Conservation (phyloP, 202 grass and related monocot genomes). For the Dendrocalamus latiflorus region DNA sequence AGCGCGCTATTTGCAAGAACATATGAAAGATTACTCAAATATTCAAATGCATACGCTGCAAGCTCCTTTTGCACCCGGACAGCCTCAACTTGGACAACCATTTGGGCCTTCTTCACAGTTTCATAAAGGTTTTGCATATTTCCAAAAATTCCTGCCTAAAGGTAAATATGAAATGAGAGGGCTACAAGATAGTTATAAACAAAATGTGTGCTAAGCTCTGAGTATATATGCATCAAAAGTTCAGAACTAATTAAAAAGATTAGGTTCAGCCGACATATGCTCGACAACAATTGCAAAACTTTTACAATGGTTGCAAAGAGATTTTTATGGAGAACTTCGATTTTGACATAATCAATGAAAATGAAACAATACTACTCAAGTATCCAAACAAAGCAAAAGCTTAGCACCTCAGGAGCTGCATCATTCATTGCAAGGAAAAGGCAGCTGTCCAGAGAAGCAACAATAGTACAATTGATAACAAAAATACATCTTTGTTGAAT, state of each 20-base stretch:
- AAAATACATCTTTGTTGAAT: neutral
- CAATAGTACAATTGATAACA: neutral
- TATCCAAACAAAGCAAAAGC: neutral
- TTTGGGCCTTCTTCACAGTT: too few species aligned
- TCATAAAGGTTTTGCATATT: slow-evolving; percentile 99
- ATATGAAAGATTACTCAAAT: slow-evolving; percentile 24
- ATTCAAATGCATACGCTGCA: slow-evolving; percentile 68
- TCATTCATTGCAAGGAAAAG: neutral
- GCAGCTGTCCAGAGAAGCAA: neutral
- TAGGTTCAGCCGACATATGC: too few species aligned
- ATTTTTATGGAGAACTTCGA: neutral
- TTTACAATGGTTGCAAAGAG: neutral
- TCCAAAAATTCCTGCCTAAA: slow-evolving; percentile 82
- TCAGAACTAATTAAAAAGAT: too few species aligned
- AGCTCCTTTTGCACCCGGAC: slow-evolving; percentile 97
- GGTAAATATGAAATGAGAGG: slow-evolving; percentile 14
- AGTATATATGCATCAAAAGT: neutral
- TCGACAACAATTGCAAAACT: neutral
- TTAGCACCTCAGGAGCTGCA: neutral
- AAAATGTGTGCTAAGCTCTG: neutral
- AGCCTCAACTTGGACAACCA: slow-evolving; percentile 91
- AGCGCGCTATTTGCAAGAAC: neutral
- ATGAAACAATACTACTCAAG: neutral
- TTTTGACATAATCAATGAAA: neutral
- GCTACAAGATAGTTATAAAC: neutral